Evolutionary conservation across 495 filamentous ascomycete species (phyloP), one percentile per base, ranked within the genome.

Genomic region (Cercophora newfieldiana): DNA sequence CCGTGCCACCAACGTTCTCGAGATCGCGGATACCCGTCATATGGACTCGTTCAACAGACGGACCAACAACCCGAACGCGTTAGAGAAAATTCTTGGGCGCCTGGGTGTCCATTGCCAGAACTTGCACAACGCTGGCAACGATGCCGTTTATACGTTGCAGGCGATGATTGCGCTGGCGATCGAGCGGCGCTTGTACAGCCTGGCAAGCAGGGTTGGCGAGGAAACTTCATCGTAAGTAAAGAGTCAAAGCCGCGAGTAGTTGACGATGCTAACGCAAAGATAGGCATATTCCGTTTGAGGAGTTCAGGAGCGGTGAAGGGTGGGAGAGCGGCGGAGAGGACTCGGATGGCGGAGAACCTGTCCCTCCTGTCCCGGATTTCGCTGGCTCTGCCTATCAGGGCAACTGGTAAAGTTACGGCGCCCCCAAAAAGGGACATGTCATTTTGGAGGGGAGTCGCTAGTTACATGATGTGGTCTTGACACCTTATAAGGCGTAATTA

Each of bases 71-170:
- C 58, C 75, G 3, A 80, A 81, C 22, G 84, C 82, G 1, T 84
- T 99, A 18, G 82, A 74, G 1, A 71, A 31, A 14, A 77, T 96
- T n/a, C 82, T 96, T 29, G 64, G 71, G 53, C 82, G 86, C n/a
- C 73, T 96, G 31, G 87, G 80, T 12, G 82, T 96, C 14, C 70
- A 73, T 1, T 84, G 77, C 6, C 83, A 82, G 78, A 78, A 93
- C 68, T 78, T 94, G 50, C 95, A 99, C 77, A 97, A 98, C 69
- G 95, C 90, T 3, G 87, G 95, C n/a, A 99, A 99, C 72, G 95
- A 99, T 72, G 95, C 95, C 4, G 86, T 86, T 6, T 96, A 91
- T 74, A 94, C 94, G 0, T 71, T 97, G 65, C 86, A 88, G 66
- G 90, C 86, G 28, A 83, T 97, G 81, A 73, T 98, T 12, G 83